These are phyloP conservation scores for Domatiomyces globalis DNA, from an alignment of 2,329 filamentous ascomycete genomes.

Conservation along the genomic window DNA sequence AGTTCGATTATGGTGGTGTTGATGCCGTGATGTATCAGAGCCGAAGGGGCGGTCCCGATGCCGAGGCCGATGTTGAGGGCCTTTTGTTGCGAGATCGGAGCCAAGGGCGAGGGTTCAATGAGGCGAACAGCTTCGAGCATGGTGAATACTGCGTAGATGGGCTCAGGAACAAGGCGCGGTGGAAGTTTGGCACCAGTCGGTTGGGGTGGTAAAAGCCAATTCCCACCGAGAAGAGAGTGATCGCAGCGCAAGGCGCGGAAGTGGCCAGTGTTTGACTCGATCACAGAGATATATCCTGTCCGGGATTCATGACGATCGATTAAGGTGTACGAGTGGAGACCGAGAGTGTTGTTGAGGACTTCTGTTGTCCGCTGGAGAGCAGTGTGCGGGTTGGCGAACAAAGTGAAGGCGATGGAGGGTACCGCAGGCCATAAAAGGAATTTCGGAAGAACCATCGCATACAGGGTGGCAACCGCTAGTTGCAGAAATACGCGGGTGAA, in stretches of 20 bases:
- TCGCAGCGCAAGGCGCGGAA: conserved; percentile 83
- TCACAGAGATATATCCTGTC: conserved; percentile 83
- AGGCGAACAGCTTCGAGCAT: conserved; percentile 87
- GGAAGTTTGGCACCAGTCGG: conserved; percentile 26
- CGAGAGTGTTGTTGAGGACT: conserved; percentile 52
- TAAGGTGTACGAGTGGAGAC: conserved; percentile 54
- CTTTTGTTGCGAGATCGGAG: conserved; percentile 25
- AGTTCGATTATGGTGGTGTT: conserved; percentile 91
- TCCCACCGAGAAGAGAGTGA: conserved; percentile 82
- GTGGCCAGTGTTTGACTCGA: conserved; percentile 56
- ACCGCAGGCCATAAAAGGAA: conserved; percentile 51
- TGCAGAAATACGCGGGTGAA: conserved; percentile 62
- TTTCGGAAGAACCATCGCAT: conserved; percentile 54
- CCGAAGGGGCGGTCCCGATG: conserved; percentile 79
- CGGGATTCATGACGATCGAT: conserved; percentile 71
- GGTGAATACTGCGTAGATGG: conserved; percentile 90
- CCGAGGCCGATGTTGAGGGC: conserved; percentile 85
- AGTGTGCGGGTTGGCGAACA: conserved; percentile 60
- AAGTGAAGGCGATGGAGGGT: conserved; percentile 52
- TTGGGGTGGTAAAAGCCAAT: conserved; percentile 53
- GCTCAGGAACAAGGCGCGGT: conserved; percentile 51
- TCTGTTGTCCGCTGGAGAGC: conserved; percentile 46
- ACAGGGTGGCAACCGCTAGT: conserved; percentile 49
- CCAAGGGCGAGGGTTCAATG: conserved; percentile 38
- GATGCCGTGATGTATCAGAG: conserved; percentile 74